Evolutionary conservation across 1,139 yeast genomes (phyloP), one percentile per base, ranked within the genome.

Genomic region (Lodderomyces oxycetoniae): DNA sequence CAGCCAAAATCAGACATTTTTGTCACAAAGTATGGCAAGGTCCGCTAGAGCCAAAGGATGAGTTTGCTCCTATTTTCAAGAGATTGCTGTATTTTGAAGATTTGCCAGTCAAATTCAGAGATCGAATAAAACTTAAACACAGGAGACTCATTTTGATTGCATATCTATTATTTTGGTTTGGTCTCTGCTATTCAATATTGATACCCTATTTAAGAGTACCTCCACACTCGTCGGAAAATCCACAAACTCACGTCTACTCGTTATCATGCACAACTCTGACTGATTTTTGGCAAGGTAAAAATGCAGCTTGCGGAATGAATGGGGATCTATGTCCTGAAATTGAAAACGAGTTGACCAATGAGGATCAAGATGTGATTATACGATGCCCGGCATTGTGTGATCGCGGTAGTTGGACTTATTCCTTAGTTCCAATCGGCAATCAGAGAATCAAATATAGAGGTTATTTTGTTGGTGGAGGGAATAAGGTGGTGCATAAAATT

Each of bases 331-430:
- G 96, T 57, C 74, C 76, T 7, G 52, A 50, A 2, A 31, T 41
- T 23, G 15, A 22, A n/a, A 33, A 31, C 2, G 33, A 32, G 5
- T 24, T 24, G n/a, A 28, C 28, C 7, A 16, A 17, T 8, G 32
- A 33, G 8, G 32, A 28, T 8, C 28, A 26, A 9, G 80, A 79
- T 28, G 65, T 81, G 14, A 56, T 72, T 8, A 71, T 89, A 48
- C 67, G 88, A 45, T 89, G 97, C 56, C 96, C 96, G 0, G 95
- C 96, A 0, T 64, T 88, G 26, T 89, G 97, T 58, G 86, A 79
- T 44, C 63, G 83, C 30, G 84, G 77, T 22, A 79, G 89, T 28
- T 77, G 85, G 79, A 74, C 87, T 0, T 88, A 79, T 54, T 77
- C 91, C 1, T 74, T 80, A n/a, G 63, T 79, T 5, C 79, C 91